Conservation (phyloP, 345 rosid species). For the Lagerstroemia speciosa region DNA sequence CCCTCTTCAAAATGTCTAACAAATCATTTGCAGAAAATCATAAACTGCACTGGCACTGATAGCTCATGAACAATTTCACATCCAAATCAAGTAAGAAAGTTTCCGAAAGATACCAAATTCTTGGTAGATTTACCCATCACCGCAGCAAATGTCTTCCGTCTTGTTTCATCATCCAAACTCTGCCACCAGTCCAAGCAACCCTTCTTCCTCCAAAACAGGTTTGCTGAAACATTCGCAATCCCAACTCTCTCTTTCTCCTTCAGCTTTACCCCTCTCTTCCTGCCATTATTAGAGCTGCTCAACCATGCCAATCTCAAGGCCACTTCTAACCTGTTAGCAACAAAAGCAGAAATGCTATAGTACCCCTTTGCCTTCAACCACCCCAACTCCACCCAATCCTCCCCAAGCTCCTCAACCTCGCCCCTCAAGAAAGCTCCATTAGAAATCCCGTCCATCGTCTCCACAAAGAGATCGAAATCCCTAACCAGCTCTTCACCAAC, state of each 20-base stretch:
- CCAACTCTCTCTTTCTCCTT: constrained; percentile 75
- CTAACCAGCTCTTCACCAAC: constrained; percentile 47
- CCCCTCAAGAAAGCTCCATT: constrained; percentile 68
- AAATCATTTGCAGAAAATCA: not conserved
- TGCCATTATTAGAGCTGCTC: constrained; percentile 48
- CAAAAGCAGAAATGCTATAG: constrained; percentile 67
- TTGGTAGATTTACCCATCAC: constrained; percentile 63
- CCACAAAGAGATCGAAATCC: constrained; percentile 58
- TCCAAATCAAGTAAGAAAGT: constrained; percentile 4
- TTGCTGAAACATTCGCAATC: constrained; percentile 49
- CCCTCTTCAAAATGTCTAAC: not conserved
- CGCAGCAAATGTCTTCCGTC: constrained; percentile 36
- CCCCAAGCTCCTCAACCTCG: constrained; percentile 57
- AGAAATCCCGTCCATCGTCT: constrained; percentile 57
- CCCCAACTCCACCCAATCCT: constrained; percentile 73
- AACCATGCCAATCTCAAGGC: constrained; percentile 86
- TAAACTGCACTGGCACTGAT: not conserved
- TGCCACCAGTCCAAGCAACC: constrained; percentile 86
- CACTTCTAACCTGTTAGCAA: constrained; percentile 79
- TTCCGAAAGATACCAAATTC: constrained; percentile 45
- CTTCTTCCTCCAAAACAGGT: constrained; percentile 86
- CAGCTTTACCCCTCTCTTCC: constrained; percentile 69
- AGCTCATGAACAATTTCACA: not conserved
- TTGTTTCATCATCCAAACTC: constrained; percentile 42
- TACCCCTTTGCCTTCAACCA: constrained; percentile 89